Percentiles rank a stretch among this genome's conserved stretches.
These are phyloP conservation scores for Colletotrichum sojae DNA, from an alignment of 2,329 filamentous ascomycete species.

Conservation along the genomic window DNA sequence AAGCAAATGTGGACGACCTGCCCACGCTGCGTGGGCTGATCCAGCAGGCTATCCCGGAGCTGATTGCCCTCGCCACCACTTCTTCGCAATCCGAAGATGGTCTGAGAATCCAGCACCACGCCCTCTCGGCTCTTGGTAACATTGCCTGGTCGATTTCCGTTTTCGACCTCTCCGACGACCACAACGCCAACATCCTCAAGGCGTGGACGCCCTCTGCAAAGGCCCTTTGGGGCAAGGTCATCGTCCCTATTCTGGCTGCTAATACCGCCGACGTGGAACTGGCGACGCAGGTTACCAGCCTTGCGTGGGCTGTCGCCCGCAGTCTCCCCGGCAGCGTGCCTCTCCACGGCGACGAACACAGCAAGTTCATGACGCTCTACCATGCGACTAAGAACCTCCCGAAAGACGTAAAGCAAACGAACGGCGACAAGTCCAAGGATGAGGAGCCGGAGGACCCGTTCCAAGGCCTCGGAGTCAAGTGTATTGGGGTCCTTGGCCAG, in stretches of 20 bases:
- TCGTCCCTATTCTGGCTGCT: constrained; percentile 70
- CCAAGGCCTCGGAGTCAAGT: constrained; percentile 75
- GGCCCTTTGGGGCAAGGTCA: constrained; percentile 70
- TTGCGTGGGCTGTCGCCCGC: constrained; percentile 76
- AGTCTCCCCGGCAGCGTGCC: constrained; percentile 64
- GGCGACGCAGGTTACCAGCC: constrained; percentile 74
- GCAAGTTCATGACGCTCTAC: constrained; percentile 76
- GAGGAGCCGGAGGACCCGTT: constrained; percentile 66
- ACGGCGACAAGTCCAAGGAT: constrained; percentile 33
- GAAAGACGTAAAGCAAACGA: constrained; percentile 17
- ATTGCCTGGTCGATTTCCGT: constrained; percentile 76
- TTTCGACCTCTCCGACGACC: constrained; percentile 70
- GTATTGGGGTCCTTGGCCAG: constrained; percentile 75
- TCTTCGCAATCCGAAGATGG: constrained; percentile 57
- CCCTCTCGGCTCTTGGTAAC: constrained; percentile 75
- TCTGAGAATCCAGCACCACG: constrained; percentile 64
- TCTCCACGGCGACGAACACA: constrained; percentile 67
- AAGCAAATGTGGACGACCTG: constrained; percentile 63
- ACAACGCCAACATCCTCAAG: constrained; percentile 65
- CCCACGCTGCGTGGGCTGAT: constrained; percentile 67
- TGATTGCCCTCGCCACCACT: constrained; percentile 63
- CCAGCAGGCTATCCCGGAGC: constrained; percentile 60
- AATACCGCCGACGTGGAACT: constrained; percentile 74
- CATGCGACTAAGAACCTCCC: constrained; percentile 66
- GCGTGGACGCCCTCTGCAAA: constrained; percentile 69